Conservation (phyloP, 106 monocot species). For the Agapanthus africanus region DNA sequence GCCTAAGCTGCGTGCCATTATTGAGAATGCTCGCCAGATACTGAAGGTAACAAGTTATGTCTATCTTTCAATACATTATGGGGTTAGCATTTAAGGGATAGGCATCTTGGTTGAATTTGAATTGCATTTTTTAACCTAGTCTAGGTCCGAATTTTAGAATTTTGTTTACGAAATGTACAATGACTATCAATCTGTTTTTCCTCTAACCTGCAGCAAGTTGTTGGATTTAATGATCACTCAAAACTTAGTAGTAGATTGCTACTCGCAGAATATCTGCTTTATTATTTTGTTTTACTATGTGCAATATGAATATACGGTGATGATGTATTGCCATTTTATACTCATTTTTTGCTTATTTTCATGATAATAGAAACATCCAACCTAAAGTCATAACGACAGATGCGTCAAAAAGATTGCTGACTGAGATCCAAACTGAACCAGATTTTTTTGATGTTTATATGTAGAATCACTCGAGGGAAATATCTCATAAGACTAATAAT, state of each 20-base stretch:
- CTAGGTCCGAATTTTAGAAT: background rate
- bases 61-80: background rate
- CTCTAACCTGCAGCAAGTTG: background rate
- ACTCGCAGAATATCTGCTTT: too few species aligned
- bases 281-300: too few species aligned
- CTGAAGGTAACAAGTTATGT: slow-evolving; percentile 36
- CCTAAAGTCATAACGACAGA: background rate
- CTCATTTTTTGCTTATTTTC: too few species aligned
- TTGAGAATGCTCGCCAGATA: slow-evolving; percentile 24
- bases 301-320: too few species aligned
- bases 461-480: too few species aligned
- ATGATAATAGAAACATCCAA: too few species aligned
- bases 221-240: too few species aligned
- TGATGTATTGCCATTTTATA: too few species aligned
- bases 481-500: too few species aligned
- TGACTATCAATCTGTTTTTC: background rate
- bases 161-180: background rate
- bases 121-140: background rate
- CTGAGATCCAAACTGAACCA: too few species aligned
- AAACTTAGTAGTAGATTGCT: too few species aligned
- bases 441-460: too few species aligned
- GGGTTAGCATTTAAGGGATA: background rate
- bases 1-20: slow-evolving; percentile 24
- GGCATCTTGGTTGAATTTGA: background rate
- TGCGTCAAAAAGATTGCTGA: background rate